Evolutionary conservation across 352 stramenopile species (phyloP).

Genomic region (Pythium monospermum): DNA sequence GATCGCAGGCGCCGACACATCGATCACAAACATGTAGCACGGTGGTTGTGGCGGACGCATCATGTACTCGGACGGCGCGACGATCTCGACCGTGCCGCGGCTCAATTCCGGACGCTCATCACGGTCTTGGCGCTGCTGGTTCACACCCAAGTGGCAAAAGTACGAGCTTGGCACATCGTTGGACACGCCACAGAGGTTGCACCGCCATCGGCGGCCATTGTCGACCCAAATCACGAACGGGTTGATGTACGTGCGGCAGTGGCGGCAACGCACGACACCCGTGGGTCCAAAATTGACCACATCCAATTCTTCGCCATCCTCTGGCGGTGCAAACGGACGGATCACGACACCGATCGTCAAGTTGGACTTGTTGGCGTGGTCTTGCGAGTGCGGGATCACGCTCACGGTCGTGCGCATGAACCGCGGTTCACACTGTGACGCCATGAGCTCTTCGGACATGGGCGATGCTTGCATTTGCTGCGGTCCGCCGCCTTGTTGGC

Average conservation of each 20-base stretch:
- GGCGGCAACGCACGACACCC: constrained; percentile 82
- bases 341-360: constrained; percentile 84
- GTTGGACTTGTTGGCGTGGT: constrained; percentile 79
- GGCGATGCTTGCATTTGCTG: constrained; percentile 38
- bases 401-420: constrained; percentile 84
- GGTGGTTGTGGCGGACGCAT: constrained; percentile 85
- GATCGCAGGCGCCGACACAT: constrained; percentile 76
- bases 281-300: constrained; percentile 85
- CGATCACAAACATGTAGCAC: constrained; percentile 88
- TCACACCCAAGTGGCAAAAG: constrained; percentile 96
- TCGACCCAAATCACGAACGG: constrained; percentile 89
- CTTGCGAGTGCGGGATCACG: constrained; percentile 71
- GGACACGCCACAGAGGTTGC: constrained; percentile 86
- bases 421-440: constrained; percentile 64
- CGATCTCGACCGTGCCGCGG: constrained; percentile 77
- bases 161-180: constrained; percentile 94
- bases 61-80: constrained; percentile 87
- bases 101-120: constrained; percentile 84
- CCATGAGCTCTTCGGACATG: constrained; percentile 66
- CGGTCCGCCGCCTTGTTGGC: constrained; percentile 31
- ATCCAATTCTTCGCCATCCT: constrained; percentile 59
- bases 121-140: constrained; percentile 92
- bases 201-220: constrained; percentile 82
- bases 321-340: constrained; percentile 66
- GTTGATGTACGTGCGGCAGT: constrained; percentile 89